These are phyloP conservation scores for Ceratobasidium papillatum DNA, from an alignment of 1,284 basidiomycete genomes.

Conservation along the genomic window DNA sequence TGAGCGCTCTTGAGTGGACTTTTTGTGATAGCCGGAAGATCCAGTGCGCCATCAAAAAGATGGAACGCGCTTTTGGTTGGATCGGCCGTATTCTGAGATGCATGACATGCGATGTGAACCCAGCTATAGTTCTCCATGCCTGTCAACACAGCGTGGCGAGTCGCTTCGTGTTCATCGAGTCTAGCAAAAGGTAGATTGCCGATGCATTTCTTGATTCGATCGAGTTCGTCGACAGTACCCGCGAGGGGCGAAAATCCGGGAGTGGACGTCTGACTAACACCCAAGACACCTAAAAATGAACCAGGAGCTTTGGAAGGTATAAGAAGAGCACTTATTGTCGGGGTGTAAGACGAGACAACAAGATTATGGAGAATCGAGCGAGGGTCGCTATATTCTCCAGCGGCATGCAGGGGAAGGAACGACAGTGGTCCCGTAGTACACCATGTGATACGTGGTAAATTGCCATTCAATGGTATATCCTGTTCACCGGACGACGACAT, in stretches of 20 bases:
- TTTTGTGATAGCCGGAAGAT: not conserved
- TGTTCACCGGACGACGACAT: not conserved
- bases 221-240: not conserved
- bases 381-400: not conserved
- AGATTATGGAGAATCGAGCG: not conserved
- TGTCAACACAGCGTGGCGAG: not conserved
- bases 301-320: not conserved
- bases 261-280: not conserved
- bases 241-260: not conserved
- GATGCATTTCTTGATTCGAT: not conserved
- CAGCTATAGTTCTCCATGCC: not conserved
- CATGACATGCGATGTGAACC: conserved; percentile 20
- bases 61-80: conserved; percentile 1
- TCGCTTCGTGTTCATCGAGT: conserved; percentile 1
- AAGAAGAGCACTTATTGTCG: not conserved
- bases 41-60: not conserved
- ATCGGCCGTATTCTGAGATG: not conserved
- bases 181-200: not conserved
- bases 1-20: not conserved
- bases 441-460: conserved; percentile 4
- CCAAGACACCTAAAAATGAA: not conserved
- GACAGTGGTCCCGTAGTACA: conserved; percentile 7
- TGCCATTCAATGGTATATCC: not conserved
- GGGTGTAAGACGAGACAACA: conserved; percentile 11
- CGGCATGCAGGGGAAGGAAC: conserved; percentile 8